Evolutionary conservation across 306 rosid species (phyloP).

Genomic region (Abrus precatorius): DNA sequence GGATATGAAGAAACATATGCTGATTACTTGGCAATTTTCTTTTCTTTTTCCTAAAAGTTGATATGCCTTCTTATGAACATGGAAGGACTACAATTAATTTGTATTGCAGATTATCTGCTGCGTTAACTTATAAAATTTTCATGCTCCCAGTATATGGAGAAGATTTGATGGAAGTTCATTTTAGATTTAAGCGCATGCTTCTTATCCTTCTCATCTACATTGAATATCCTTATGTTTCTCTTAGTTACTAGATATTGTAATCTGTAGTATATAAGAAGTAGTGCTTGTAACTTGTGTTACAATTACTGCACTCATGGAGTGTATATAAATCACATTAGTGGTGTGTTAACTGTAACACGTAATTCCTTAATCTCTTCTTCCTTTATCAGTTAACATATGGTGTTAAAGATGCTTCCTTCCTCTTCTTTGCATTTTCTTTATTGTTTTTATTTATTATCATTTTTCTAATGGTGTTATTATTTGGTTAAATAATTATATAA

Average conservation of each 20-base stretch:
- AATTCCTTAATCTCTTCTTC: too few relatives aligned
- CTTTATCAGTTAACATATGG: too few relatives aligned
- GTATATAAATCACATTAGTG: not conserved
- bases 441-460: too few relatives aligned
- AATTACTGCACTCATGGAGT: not conserved
- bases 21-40: slow-evolving; percentile 6
- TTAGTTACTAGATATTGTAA: not conserved
- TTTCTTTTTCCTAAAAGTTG: slow-evolving; percentile 17
- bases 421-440: too few relatives aligned
- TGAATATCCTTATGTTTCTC: not conserved
- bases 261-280: not conserved
- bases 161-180: slow-evolving; percentile 3
- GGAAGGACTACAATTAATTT: slow-evolving; percentile 1
- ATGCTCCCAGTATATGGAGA: not conserved
- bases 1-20: slow-evolving; percentile 26
- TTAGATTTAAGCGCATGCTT: not conserved
- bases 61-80: not conserved
- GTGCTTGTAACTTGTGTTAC: not conserved
- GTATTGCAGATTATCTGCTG: not conserved
- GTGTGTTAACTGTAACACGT: not conserved
- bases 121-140: slow-evolving; percentile 8
- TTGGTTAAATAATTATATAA: too few relatives aligned
- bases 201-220: not conserved
- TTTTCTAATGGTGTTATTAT: too few relatives aligned
- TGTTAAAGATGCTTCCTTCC: too few relatives aligned